Evolutionary conservation across 495 filamentous ascomycete genomes (phyloP).

Genomic region (Trichoderma virens): DNA sequence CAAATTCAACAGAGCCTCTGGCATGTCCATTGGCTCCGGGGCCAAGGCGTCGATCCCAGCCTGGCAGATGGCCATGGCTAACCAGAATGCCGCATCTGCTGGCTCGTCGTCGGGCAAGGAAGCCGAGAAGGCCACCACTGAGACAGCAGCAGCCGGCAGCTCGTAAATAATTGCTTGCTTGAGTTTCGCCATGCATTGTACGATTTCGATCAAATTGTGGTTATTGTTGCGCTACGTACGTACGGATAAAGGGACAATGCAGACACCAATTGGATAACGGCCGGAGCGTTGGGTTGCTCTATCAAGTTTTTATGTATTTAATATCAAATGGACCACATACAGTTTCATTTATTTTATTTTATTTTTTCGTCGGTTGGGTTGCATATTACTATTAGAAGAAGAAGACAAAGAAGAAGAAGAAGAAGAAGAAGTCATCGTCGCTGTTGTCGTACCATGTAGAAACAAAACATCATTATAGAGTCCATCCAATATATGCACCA

Average conservation of each 20-base stretch:
- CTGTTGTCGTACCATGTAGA: background rate
- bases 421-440: background rate
- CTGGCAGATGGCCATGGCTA: constrained; percentile 79
- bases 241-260: background rate
- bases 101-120: constrained; percentile 18
- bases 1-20: constrained; percentile 22
- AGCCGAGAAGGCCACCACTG: constrained; percentile 17
- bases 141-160: constrained; percentile 19
- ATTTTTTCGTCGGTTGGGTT: too few species aligned
- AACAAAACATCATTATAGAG: too few species aligned
- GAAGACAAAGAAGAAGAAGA: background rate
- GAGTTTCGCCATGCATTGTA: background rate
- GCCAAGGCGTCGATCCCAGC: constrained; percentile 70
- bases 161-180: background rate
- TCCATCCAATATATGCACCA: too few species aligned
- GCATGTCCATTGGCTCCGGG: too few species aligned
- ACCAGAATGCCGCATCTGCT: constrained; percentile 35
- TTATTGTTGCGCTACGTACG: background rate
- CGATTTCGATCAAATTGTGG: background rate
- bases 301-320: constrained; percentile 7
- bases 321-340: background rate
- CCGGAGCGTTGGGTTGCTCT: background rate
- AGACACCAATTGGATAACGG: background rate
- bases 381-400: background rate
- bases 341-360: too few species aligned